Evolutionary conservation across 2,329 filamentous ascomycete genomes (phyloP).

Genomic region (Xylaria hypoxylon): DNA sequence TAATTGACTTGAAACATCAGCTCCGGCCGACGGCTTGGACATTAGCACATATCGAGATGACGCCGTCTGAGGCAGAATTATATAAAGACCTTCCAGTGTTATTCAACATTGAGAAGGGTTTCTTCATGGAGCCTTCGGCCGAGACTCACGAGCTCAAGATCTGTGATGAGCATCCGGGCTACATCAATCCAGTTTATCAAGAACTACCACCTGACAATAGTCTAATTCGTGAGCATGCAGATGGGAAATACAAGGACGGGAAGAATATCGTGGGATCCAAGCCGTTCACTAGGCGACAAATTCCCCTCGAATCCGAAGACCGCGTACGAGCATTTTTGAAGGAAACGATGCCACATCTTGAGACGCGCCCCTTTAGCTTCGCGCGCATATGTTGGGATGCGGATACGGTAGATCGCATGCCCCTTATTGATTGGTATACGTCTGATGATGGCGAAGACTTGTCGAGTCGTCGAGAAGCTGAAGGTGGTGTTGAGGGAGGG

Average conservation of each 20-base stretch:
- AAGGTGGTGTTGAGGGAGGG: constrained; percentile 49
- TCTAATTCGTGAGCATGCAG: constrained; percentile 17
- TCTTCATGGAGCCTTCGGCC: constrained; percentile 62
- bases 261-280: constrained; percentile 36
- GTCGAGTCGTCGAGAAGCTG: constrained; percentile 17
- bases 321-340: constrained; percentile 61
- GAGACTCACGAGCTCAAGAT: constrained; percentile 60
- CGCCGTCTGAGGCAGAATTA: constrained; percentile 55
- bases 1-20: constrained; percentile 64
- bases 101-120: constrained; percentile 61
- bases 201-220: constrained; percentile 16
- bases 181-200: constrained; percentile 59
- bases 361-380: constrained; percentile 60
- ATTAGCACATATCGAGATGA: constrained; percentile 63
- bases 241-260: not conserved
- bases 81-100: constrained; percentile 63
- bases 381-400: constrained; percentile 68
- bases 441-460: constrained; percentile 44
- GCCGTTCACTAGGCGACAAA: constrained; percentile 50
- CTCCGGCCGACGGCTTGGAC: constrained; percentile 67
- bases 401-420: constrained; percentile 65
- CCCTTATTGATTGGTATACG: constrained; percentile 64
- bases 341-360: constrained; percentile 65
- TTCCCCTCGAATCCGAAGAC: constrained; percentile 60
- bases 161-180: constrained; percentile 68